Conservation (phyloP, 768 basidiomycete species). For the Lanmaoa pseudosensibilis region DNA sequence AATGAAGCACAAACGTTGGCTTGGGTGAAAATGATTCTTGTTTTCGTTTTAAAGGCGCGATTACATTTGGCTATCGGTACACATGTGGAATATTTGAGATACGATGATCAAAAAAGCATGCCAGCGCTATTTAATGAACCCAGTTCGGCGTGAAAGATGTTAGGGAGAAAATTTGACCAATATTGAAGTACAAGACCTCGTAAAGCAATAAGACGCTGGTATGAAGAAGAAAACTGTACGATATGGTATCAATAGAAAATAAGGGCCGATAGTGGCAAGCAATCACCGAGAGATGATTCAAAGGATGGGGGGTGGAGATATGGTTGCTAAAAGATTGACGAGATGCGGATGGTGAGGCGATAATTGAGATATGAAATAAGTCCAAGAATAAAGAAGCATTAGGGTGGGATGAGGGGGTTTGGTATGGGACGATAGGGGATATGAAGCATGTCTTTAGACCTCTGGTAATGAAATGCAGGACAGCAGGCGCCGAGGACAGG, state of each 20-base stretch:
- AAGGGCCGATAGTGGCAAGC: neutral
- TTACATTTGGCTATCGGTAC: conserved; percentile 6
- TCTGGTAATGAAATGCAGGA: neutral
- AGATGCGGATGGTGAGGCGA: conserved; percentile 1
- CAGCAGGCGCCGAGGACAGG: neutral
- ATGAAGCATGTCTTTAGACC: neutral
- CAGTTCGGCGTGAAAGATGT: conserved; percentile 8
- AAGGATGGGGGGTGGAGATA: neutral
- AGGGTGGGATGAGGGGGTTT: neutral
- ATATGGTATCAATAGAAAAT: conserved; percentile 1
- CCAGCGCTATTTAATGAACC: conserved; percentile 8
- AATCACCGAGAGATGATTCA: neutral
- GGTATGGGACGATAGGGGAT: neutral
- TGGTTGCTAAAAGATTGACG: neutral
- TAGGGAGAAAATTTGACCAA: neutral
- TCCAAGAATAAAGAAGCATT: conserved; percentile 16
- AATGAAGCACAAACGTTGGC: no score
- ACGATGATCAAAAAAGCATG: conserved; percentile 1
- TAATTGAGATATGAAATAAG: conserved; percentile 20
- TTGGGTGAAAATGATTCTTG: neutral
- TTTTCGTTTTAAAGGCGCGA: neutral
- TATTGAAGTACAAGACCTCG: neutral
- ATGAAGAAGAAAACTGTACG: neutral
- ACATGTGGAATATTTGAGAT: neutral
- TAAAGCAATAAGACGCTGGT: neutral